Conservation (phyloP, 306 rosid genomes). For the Carpinus fangiana region DNA sequence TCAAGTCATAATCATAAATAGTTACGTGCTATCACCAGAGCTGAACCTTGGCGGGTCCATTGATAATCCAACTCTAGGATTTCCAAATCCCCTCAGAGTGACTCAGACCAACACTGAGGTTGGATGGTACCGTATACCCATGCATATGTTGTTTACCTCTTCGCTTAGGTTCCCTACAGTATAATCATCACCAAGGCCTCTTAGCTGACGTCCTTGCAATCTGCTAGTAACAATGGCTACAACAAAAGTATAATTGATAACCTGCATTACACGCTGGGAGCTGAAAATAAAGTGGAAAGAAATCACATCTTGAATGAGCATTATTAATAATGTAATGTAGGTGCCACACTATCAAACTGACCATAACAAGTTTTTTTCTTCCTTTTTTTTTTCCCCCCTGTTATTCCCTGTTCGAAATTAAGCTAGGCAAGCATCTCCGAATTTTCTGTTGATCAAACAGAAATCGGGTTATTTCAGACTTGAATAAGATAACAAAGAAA, state of each 20-base stretch:
- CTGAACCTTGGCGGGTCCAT: too few species aligned
- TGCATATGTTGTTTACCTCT: too few species aligned
- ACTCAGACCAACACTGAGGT: too few species aligned
- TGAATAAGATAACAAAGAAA: constrained; percentile 52
- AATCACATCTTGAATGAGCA: constrained; percentile 38
- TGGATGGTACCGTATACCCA: too few species aligned
- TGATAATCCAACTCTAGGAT: too few species aligned
- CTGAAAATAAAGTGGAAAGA: constrained; percentile 5
- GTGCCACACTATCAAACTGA: constrained; percentile 50
- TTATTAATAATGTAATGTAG: constrained; percentile 50
- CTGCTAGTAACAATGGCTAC: background rate
- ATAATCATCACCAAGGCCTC: too few species aligned
- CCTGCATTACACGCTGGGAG: constrained; percentile 19
- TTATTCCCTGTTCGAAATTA: constrained; percentile 53
- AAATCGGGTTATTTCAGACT: constrained; percentile 72
- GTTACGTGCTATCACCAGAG: too few species aligned
- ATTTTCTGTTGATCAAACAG: constrained; percentile 52
- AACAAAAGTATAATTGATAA: constrained; percentile 4
- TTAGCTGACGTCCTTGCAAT: background rate
- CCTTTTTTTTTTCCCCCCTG: constrained; percentile 25
- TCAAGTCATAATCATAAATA: too few species aligned
- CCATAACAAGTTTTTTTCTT: constrained; percentile 43
- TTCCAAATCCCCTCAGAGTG: too few species aligned
- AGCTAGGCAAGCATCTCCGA: constrained; percentile 55
- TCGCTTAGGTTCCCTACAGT: too few species aligned